Percentiles rank a stretch among this genome's conserved stretches.
Evolutionary conservation across 169 alveolate genomes (phyloP).

Genomic region (Plasmodium chabaudi): DNA sequence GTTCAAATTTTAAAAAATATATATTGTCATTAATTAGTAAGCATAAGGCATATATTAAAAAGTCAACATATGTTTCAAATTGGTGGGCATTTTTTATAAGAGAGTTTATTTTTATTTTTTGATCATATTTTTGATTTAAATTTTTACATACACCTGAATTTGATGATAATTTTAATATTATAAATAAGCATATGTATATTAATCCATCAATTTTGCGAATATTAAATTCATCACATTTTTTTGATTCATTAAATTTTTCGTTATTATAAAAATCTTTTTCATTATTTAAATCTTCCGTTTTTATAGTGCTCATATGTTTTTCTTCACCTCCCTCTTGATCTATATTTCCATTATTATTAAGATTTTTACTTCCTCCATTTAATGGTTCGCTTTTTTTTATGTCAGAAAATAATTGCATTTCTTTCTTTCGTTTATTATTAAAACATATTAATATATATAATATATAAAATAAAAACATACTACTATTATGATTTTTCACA

Average conservation of each 20-base stretch:
- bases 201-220: constrained; percentile 69
- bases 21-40: constrained; percentile 54
- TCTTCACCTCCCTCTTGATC: not conserved
- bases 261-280: constrained; percentile 27
- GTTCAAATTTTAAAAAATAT: constrained; percentile 58
- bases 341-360: not conserved
- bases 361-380: not conserved
- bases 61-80: constrained; percentile 59
- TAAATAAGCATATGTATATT: constrained; percentile 65
- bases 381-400: not conserved
- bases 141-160: constrained; percentile 51
- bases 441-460: constrained; percentile 46
- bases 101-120: constrained; percentile 48
- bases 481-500: constrained; percentile 47
- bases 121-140: constrained; percentile 57
- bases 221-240: constrained; percentile 46
- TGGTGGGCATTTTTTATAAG: constrained; percentile 31
- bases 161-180: constrained; percentile 60
- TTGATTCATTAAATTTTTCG: constrained; percentile 29
- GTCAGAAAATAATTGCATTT: constrained; percentile 28
- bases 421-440: constrained; percentile 45
- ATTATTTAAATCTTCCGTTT: not conserved
- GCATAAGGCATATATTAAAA: constrained; percentile 42
- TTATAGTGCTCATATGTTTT: not conserved
- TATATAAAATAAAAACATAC: constrained; percentile 44